Evolutionary conservation across 164 flowering plant species (phyloP).

Genomic region (Taxillus chinensis): DNA sequence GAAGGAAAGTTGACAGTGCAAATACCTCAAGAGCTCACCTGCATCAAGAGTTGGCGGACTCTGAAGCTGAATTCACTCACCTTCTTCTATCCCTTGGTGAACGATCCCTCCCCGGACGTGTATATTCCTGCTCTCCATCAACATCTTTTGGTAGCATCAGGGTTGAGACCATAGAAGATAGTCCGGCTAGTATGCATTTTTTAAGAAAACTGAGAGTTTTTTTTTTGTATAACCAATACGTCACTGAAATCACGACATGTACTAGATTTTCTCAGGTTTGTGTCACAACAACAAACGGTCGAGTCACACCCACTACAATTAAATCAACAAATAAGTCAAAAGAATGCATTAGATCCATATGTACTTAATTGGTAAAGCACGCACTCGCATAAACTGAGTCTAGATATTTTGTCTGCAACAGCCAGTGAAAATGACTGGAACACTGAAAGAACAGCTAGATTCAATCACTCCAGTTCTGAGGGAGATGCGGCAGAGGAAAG

Average conservation of each 20-base stretch:
- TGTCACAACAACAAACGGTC: no score
- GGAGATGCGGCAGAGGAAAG: slow-evolving; percentile 73
- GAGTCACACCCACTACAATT: no score
- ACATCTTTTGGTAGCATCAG: no score
- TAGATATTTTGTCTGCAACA: slow-evolving; percentile 19
- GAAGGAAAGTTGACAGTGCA: slow-evolving; percentile 79
- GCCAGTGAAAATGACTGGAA: slow-evolving; percentile 76
- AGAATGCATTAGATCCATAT: no score
- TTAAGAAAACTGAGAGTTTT: no score
- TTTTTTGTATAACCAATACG: no score
- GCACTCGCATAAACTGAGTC: background rate
- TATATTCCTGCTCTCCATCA: slow-evolving; percentile 15
- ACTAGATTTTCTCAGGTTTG: no score
- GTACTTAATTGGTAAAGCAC: background rate
- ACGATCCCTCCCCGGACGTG: slow-evolving; percentile 74
- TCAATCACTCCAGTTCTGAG: slow-evolving; percentile 70
- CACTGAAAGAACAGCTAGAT: slow-evolving; percentile 76
- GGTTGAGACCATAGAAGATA: no score
- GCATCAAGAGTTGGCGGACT: slow-evolving; percentile 71
- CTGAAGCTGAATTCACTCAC: slow-evolving; percentile 78
- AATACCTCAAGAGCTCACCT: slow-evolving; percentile 68
- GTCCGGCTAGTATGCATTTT: no score
- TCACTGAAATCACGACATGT: no score
- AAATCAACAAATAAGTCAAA: no score
- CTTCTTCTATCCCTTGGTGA: slow-evolving; percentile 77